These are phyloP conservation scores for Arabis alpina DNA, from an alignment of 345 rosid species.

Conservation along the genomic window DNA sequence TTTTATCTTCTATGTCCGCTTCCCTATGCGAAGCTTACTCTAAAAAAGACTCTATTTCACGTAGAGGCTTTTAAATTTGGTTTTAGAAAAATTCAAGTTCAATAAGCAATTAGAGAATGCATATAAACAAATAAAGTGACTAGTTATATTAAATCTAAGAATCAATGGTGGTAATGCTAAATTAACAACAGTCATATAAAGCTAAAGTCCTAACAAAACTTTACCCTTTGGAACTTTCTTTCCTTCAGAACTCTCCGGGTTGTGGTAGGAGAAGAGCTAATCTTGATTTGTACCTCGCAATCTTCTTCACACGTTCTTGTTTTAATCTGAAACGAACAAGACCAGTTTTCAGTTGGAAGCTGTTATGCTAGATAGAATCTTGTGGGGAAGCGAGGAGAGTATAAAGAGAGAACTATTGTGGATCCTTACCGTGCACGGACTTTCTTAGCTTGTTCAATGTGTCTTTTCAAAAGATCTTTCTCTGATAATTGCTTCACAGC, in stretches of 20 bases:
- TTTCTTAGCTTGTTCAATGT: constrained; percentile 69
- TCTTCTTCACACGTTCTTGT: constrained; percentile 70
- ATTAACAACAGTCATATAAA: constrained; percentile 26
- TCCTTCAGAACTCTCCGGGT: constrained; percentile 57
- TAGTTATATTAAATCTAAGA: neutral
- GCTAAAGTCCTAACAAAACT: constrained; percentile 31
- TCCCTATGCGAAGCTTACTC: constrained; percentile 58
- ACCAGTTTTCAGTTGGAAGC: neutral
- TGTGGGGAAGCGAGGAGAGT: neutral
- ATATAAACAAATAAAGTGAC: neutral
- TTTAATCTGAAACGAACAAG: constrained; percentile 51
- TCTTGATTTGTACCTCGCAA: constrained; percentile 81
- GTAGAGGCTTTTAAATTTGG: too few species aligned
- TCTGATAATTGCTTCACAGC: constrained; percentile 58
- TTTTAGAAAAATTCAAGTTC: too few species aligned
- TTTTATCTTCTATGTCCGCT: constrained; percentile 57
- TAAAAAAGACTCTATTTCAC: neutral
- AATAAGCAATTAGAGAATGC: constrained; percentile 14
- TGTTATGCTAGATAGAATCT: constrained; percentile 10
- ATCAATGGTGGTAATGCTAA: constrained; percentile 15
- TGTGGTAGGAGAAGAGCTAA: constrained; percentile 83
- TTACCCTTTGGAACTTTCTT: constrained; percentile 30
- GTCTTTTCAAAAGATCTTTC: constrained; percentile 70
- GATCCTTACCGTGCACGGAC: constrained; percentile 70
- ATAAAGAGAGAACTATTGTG: neutral